Evolutionary conservation across 1,284 basidiomycete species (phyloP), one percentile per base, ranked within the genome.

Genomic region (Trametes pubescens): DNA sequence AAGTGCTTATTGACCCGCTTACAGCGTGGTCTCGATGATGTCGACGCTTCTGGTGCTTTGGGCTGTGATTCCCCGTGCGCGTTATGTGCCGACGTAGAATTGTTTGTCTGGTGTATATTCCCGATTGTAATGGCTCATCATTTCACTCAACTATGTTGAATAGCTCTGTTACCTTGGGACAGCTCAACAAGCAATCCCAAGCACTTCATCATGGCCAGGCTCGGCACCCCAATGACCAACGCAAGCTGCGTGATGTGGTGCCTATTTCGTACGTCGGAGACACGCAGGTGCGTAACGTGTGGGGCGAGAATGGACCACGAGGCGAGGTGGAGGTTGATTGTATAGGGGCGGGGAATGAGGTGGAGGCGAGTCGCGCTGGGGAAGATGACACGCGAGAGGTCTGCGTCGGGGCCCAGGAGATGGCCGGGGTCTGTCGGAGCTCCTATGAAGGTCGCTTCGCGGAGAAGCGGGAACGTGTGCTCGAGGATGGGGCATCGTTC

Each of bases 11-110:
- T 18, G 18, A 14, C 16, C 6, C 16, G 2, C 9, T 3, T 26
- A 2, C 53, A 69, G 69, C 18, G 65, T 70, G 38, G 62, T 67
- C 13, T 65, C 67, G 6, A 72, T 69, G 68, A 70, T 74, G 74
- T 72, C 69, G 51, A 74, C 71, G 7, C 67, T 73, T 64, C 67
- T 71, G 21, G 66, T 74, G 40, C 59, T 72, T 9, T 73, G 74
- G 73, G 72, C 72, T 3, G 49, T 75, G 21, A 66, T 74, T n/a
- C 72, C 74, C 13, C 62, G 67, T n/a, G 66, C 65, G 7, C 73
- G 71, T 18, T 72, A 71, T 37, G 67, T 70, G 7, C 55, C 66
- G 10, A 61, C 61, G 38, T 61, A 62, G 44, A 43, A 48, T 2
- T 21, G 4, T 40, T n/a, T 40, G 38, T 32, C 29, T 32, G 29